Conservation (phyloP, 768 basidiomycete genomes). For the Cantharellus cinnabarinus region DNA sequence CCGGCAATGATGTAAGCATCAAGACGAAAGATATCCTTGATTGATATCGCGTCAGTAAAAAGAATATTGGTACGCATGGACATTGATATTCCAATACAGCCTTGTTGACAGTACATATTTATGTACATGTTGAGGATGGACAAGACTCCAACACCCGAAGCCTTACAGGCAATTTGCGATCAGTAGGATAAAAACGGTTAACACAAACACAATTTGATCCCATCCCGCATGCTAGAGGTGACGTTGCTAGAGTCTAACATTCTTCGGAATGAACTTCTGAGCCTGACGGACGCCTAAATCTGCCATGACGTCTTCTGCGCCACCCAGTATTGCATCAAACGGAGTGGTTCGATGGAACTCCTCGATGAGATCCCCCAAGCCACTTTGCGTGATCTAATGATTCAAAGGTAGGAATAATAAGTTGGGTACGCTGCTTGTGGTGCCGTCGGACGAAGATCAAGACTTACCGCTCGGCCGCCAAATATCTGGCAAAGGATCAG, state of each 20-base stretch:
- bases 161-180: no score
- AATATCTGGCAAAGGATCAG: conserved; percentile 4
- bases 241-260: conserved; percentile 21
- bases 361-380: conserved; percentile 62
- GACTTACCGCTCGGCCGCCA: conserved; percentile 6
- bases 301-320: conserved; percentile 31
- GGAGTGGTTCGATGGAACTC: conserved; percentile 62
- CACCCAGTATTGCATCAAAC: conserved; percentile 66
- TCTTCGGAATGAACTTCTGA: conserved; percentile 46
- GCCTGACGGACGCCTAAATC: conserved; percentile 72
- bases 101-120: no score
- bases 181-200: no score
- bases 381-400: conserved; percentile 70
- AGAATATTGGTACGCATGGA: no score
- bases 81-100: no score
- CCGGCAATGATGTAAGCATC: no score
- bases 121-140: no score
- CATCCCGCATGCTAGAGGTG: no score
- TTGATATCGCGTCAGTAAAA: no score
- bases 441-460: neutral
- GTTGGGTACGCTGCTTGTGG: neutral
- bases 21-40: no score
- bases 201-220: no score
- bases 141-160: no score
- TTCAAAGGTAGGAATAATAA: conserved; percentile 39